phyloP scores from a whole-genome alignment of 2,329 filamentous ascomycete genomes.

The Colletotrichum sp. region DNA sequence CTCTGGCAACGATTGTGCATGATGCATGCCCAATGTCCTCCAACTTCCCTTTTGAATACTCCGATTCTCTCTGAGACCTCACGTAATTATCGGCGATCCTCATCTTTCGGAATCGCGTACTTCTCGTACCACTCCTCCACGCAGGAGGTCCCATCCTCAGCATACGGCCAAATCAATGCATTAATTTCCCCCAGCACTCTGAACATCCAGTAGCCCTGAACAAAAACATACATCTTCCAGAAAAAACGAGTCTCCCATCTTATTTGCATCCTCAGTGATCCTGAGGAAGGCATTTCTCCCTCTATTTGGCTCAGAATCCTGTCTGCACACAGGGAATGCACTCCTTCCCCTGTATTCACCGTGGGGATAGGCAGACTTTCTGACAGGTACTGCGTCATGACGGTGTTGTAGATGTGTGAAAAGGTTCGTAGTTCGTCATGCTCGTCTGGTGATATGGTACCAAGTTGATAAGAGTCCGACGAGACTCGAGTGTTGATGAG shows the following conservation, averaged over 20 bases:
- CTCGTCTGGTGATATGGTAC: rapidly evolving
- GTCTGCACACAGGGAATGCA: rapidly evolving
- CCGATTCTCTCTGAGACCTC: too few species aligned
- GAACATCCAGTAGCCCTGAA: not conserved
- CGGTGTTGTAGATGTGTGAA: not conserved
- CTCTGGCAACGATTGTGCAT: too few species aligned
- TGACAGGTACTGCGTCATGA: too few species aligned
- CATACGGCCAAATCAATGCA: rapidly evolving
- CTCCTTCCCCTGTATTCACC: not conserved
- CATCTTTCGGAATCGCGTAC: too few species aligned
- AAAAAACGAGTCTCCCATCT: not conserved
- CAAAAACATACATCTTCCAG: not conserved
- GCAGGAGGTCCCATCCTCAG: not conserved
- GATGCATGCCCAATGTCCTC: too few species aligned
- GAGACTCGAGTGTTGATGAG: rapidly evolving
- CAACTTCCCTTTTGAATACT: too few species aligned
- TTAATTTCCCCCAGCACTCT: not conserved
- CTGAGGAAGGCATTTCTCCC: rapidly evolving
- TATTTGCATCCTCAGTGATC: rapidly evolving
- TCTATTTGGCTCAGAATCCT: not conserved
- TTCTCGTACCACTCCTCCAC: not conserved
- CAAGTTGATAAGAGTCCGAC: rapidly evolving
- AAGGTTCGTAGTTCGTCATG: rapidly evolving
- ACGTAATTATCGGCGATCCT: too few species aligned
- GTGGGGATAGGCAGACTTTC: too few species aligned